A percentile compares a stretch with the other conserved stretches of the same genome.
These are phyloP conservation scores for Miamiensis avidus DNA, from an alignment of 169 alveolate species.

Conservation along the genomic window DNA sequence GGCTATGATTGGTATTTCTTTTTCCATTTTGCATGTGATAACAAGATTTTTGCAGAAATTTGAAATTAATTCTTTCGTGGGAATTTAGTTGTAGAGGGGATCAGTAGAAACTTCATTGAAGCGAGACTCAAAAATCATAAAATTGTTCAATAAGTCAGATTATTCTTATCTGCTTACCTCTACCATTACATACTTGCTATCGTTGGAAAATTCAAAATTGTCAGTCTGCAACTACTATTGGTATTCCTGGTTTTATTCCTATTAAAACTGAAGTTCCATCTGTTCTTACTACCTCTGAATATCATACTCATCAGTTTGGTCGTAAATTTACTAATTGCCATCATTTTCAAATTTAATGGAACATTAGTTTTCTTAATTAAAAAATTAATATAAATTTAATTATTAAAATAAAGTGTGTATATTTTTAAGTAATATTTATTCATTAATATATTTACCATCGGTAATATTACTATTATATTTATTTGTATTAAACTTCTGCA, in stretches of 20 bases:
- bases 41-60: conserved; percentile 81
- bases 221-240: background rate
- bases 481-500: background rate
- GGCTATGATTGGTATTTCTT: conserved; percentile 80
- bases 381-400: no score
- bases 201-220: background rate
- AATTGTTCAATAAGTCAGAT: background rate
- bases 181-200: background rate
- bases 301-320: no score
- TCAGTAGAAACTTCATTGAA: conserved; percentile 10
- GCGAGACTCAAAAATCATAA: background rate
- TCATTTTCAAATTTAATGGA: no score
- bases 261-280: background rate
- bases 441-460: background rate
- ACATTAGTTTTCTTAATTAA: no score
- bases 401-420: no score
- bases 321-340: no score
- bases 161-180: background rate
- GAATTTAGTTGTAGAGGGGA: conserved; percentile 31
- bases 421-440: no score
- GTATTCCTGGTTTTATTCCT: background rate
- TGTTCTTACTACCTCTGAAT: background rate
- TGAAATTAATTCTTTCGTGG: conserved; percentile 67
- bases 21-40: conserved; percentile 82
- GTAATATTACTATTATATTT: no score